A percentile compares a stretch with the other conserved stretches of the same genome.
Conservation (phyloP, 495 filamentous ascomycete genomes). For the Daldinia concentrica region DNA sequence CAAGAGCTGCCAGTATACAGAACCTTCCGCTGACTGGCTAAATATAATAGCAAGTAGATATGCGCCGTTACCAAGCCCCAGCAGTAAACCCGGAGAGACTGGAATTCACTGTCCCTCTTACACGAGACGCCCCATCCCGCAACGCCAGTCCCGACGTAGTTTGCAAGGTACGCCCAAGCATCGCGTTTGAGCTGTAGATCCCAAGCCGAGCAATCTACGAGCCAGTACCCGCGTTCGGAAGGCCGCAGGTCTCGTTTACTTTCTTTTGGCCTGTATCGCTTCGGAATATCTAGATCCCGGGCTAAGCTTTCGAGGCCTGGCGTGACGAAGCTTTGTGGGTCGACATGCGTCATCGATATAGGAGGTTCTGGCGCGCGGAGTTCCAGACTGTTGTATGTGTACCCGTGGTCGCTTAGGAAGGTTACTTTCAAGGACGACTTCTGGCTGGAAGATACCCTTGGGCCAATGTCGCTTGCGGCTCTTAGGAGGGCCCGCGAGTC, state of each 20-base stretch:
- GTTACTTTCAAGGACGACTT: conserved; percentile 24
- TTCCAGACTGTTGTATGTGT: conserved; percentile 47
- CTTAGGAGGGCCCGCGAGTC: background rate
- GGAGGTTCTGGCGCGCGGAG: conserved; percentile 51
- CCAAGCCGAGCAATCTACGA: conserved; percentile 61
- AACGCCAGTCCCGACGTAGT: conserved; percentile 64
- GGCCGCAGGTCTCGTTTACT: conserved; percentile 61
- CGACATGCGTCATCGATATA: conserved; percentile 30
- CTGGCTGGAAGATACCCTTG: conserved; percentile 20
- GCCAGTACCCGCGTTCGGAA: conserved; percentile 77
- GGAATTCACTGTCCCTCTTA: conserved; percentile 48
- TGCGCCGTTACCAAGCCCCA: conserved; percentile 72
- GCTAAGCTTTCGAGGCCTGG: conserved; percentile 62
- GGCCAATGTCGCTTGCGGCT: conserved; percentile 53
- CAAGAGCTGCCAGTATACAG: conserved; percentile 63
- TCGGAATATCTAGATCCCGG: conserved; percentile 57
- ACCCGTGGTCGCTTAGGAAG: conserved; percentile 38
- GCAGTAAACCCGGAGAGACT: conserved; percentile 64
- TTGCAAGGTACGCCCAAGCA: conserved; percentile 69
- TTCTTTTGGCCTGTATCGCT: conserved; percentile 61
- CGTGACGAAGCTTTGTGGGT: conserved; percentile 57
- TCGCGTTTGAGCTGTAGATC: conserved; percentile 48
- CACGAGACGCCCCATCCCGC: conserved; percentile 75
- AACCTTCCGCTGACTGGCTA: conserved; percentile 68
- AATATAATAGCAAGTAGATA: conserved; percentile 70